Evolutionary conservation across 2,329 filamentous ascomycete genomes (phyloP).

Genomic region (Talaromyces islandicus): DNA sequence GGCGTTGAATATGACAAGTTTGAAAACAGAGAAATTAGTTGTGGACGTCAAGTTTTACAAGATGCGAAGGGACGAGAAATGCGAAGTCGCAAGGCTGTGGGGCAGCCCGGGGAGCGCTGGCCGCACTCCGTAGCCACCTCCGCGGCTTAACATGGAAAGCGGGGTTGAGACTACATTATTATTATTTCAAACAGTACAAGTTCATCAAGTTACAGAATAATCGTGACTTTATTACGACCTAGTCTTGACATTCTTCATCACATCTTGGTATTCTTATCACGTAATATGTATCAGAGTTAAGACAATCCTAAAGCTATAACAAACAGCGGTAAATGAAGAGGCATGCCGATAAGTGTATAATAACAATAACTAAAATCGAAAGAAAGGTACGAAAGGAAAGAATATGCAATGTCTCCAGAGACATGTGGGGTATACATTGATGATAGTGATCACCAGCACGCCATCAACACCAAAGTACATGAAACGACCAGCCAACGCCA

Average conservation of each 20-base stretch:
- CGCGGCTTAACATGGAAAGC: neutral
- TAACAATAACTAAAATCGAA: neutral
- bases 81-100: conserved; percentile 7
- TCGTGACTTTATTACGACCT: neutral
- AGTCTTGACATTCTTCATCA: neutral
- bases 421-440: neutral
- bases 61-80: neutral
- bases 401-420: neutral
- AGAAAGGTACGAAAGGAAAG: neutral
- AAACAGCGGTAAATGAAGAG: neutral
- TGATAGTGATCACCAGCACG: neutral
- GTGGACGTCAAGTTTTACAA: neutral
- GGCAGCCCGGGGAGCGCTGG: conserved; percentile 20
- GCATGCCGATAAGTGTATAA: neutral
- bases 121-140: conserved; percentile 13
- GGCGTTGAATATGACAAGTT: neutral
- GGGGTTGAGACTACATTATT: neutral
- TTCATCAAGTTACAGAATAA: neutral
- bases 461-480: neutral
- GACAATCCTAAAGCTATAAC: neutral
- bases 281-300: neutral
- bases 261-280: neutral
- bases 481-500: neutral
- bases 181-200: too few species aligned
- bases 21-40: neutral